Evolutionary conservation across 768 basidiomycete species (phyloP), one percentile per base, ranked within the genome.

Genomic region (Psilocybe tampanensis): DNA sequence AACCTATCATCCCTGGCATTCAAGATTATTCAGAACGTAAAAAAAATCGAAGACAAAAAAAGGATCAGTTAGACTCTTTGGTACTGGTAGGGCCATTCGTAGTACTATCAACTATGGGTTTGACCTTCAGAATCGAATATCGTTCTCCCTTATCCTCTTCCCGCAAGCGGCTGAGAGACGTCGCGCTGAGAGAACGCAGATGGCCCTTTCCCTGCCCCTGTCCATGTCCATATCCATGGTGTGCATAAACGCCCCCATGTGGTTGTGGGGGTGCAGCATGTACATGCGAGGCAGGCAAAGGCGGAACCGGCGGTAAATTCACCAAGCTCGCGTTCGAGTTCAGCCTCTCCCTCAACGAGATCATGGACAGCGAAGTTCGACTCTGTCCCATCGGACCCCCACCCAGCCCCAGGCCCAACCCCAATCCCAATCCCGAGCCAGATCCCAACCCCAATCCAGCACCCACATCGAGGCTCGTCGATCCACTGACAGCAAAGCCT

Each of bases 41-140:
- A n/a, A n/a, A n/a, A n/a, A n/a, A n/a, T n/a, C n/a, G n/a, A n/a
- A n/a, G n/a, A n/a, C n/a, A n/a, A n/a, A n/a, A n/a, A n/a, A n/a
- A n/a, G n/a, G n/a, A n/a, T n/a, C n/a, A n/a, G n/a, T 9, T 29
- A 29, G 29, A 9, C 11, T 4, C 18, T 22, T 47, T 13, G 8
- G 21, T 47, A 24, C 7, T 47, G 23, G 21, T 47, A 23, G 24
- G 1, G 51, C 13, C 24, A 23, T 41, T 17, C 17, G 9, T 13
- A 39, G 2, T 22, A 22, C 19, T 22, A 57, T 21, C 18, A 11
- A 17, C 2, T 39, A 45, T 7, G 18, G 59, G 50, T 23, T 55
- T 59, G 4, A 59, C 43, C 32, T 59, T 59, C 21, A 59, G 47
- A 41, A 59, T 59, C 0, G 58, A 59, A 50, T 54, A 59, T 2